A percentile compares a stretch with the other conserved stretches of the same genome.
Evolutionary conservation across 306 rosid species (phyloP).

Genomic region (Cyamopsis tetragonoloba): DNA sequence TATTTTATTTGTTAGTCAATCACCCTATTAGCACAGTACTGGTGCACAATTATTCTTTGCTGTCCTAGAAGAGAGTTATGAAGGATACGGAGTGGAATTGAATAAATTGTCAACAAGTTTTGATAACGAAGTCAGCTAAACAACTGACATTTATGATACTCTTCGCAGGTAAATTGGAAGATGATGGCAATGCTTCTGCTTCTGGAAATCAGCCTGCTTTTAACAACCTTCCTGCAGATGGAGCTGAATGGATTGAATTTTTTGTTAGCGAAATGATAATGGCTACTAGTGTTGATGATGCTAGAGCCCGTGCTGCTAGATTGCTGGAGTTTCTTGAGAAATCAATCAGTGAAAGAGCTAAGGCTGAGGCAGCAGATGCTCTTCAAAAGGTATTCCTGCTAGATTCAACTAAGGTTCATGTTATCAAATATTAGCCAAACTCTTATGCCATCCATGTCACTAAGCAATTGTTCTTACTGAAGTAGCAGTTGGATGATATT

Average conservation of each 20-base stretch:
- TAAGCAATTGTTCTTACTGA: not conserved
- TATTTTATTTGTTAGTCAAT: not conserved
- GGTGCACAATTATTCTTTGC: not conserved
- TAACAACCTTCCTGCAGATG: conserved; percentile 61
- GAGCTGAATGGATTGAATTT: conserved; percentile 86
- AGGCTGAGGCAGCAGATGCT: conserved; percentile 58
- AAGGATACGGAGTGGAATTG: not conserved
- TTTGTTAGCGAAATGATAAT: conserved; percentile 79
- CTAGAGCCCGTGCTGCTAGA: conserved; percentile 74
- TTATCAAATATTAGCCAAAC: conserved; percentile 8
- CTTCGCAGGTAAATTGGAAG: conserved; percentile 37
- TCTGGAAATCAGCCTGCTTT: conserved; percentile 40
- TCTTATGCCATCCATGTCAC: not conserved
- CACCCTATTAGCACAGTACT: not conserved
- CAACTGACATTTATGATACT: conserved; percentile 8
- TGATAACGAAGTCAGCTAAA: not conserved
- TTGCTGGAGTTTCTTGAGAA: conserved; percentile 76
- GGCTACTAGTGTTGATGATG: conserved; percentile 79
- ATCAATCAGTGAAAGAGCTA: conserved; percentile 63
- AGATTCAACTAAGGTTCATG: not conserved
- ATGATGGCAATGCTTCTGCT: conserved; percentile 42
- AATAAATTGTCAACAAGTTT: not conserved
- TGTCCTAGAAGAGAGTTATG: not conserved
- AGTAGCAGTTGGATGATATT: conserved; percentile 3
- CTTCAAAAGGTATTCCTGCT: conserved; percentile 57